Evolutionary conservation across 1,284 basidiomycete species (phyloP).

Genomic region (Golubevia pallescens): DNA sequence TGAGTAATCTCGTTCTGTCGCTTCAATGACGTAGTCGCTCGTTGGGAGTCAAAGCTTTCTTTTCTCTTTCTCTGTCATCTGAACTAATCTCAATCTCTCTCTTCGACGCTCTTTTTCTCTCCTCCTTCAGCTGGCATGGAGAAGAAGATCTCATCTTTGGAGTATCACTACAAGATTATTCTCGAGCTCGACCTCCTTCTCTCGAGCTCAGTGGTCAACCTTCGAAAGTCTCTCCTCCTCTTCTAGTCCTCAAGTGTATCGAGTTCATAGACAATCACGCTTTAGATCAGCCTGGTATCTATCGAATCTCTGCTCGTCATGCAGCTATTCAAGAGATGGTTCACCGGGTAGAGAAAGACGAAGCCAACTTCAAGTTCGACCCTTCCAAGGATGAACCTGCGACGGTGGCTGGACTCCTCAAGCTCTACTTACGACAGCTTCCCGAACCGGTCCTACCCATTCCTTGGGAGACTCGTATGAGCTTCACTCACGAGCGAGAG

Average conservation of each 20-base stretch:
- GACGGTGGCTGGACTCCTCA: slow-evolving; percentile 53
- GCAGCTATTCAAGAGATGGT: slow-evolving; percentile 51
- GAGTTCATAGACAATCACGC: slow-evolving; percentile 48
- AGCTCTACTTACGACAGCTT: slow-evolving; percentile 56
- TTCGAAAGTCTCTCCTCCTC: slow-evolving; percentile 34
- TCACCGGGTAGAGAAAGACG: slow-evolving; percentile 51
- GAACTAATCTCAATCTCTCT: not conserved
- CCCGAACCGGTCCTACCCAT: slow-evolving; percentile 57
- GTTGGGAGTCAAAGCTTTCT: too few relatives aligned
- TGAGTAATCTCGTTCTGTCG: slow-evolving; percentile 4
- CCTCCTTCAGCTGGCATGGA: slow-evolving; percentile 44
- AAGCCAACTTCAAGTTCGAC: slow-evolving; percentile 50
- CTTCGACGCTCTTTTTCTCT: not conserved
- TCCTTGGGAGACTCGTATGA: slow-evolving; percentile 52
- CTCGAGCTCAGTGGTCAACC: slow-evolving; percentile 14
- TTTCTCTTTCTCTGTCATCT: not conserved
- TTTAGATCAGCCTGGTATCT: slow-evolving; percentile 47
- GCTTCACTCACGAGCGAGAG: slow-evolving; percentile 55
- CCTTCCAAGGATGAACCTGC: slow-evolving; percentile 38
- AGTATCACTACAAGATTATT: slow-evolving; percentile 56
- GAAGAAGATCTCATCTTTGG: slow-evolving; percentile 59
- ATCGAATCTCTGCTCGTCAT: slow-evolving; percentile 53
- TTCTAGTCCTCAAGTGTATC: slow-evolving; percentile 60
- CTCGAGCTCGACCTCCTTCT: slow-evolving; percentile 16
- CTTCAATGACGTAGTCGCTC: too few relatives aligned